A percentile compares a stretch with the other conserved stretches of the same genome.
These are phyloP conservation scores for cucumber (Cucumis sativus) DNA, from an alignment of 306 rosid species.

Conservation along the genomic window Cucumber_9930_V3 NC_026655.2:31548001-31548500, in stretches of 20 bases:
- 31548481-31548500: background rate
- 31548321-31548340: background rate
- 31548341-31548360: background rate
- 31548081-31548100: background rate
- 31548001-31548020: background rate
- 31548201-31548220: too few relatives aligned
- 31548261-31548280: background rate
- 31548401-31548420: background rate
- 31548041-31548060: background rate
- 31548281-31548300: background rate
- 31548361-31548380: background rate
- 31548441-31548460: background rate
- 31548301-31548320: background rate
- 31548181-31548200: too few relatives aligned
- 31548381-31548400: background rate
- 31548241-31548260: background rate
- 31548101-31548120: background rate
- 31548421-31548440: background rate
- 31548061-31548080: background rate
- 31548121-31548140: background rate
- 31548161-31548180: background rate
- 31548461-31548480: background rate
- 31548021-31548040: background rate
- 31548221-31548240: too few relatives aligned
- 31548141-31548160: background rate